Evolutionary conservation across 305 asterid genomes (phyloP), one percentile per base, ranked within the genome.

Genomic region (Fraxinus angustifolia): DNA sequence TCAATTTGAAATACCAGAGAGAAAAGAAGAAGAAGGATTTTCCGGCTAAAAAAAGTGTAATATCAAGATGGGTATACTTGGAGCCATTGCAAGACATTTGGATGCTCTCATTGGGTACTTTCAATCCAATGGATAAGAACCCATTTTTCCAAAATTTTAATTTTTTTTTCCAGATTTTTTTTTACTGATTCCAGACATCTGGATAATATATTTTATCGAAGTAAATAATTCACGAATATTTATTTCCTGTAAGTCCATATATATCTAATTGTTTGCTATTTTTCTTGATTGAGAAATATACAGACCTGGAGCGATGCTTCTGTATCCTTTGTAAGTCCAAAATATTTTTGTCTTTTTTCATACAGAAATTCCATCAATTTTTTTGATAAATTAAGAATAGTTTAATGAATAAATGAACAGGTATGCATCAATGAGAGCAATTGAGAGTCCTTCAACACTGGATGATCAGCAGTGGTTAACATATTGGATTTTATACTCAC

Each of bases 401-500:
- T 23, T 42, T 3, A 26, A 23, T 53, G 16, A 45, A 50, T 81
- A 35, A 60, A 82, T 75, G 48, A 23, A 60, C 89, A 95, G 99
- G 82, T 96, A 92, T 82, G 97, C 97, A 75, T 96, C 99, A 0
- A 83, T 91, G 91, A 83, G 94, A 82, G 99, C 99, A 73, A 96
- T 96, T 28, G 99, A 96, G 86, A 67, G 74, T 4, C 74, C 74
- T 67, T 28, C 74, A 30, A 86, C 97, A 1, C 84, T 94, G 16
- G 98, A 96, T 74, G 98, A 96, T 89, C 99, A 92, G 65, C 97
- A 96, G 72, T 96, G 99, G 99, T 93, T 96, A 1, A 96, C 98
- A 2, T 96, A 94, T 79, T 94, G 99, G 99, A 87, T 96, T 86
- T 90, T 94, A 4, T 94, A 96, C 87, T 96, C 98, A 1, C 90